phyloP scores from a whole-genome alignment of 2,329 filamentous ascomycete species.

The Thermothelomyces thermophilus region DNA sequence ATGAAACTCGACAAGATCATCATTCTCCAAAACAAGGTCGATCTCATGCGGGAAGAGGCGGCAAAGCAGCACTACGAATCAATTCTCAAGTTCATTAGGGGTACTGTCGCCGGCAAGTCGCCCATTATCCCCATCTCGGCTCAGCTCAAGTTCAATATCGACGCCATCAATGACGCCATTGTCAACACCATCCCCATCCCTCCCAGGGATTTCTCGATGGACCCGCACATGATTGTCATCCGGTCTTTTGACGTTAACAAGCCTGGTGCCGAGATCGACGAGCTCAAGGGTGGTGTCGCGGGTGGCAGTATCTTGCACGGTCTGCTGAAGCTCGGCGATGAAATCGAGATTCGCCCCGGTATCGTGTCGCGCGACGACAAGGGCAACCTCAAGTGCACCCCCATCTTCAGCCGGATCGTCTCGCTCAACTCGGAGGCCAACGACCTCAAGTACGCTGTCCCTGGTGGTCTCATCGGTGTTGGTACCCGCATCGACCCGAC shows the following conservation, averaged over 20 bases:
- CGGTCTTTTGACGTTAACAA: conserved; percentile 99
- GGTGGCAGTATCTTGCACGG: conserved; percentile 95
- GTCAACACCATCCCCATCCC: conserved; percentile 94
- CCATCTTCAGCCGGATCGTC: conserved; percentile 92
- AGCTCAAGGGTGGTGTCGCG: conserved; percentile 96
- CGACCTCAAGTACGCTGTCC: conserved; percentile 96
- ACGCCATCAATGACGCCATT: conserved; percentile 93
- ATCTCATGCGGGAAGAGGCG: conserved; percentile 93
- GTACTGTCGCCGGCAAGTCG: conserved; percentile 89
- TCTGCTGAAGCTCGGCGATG: conserved; percentile 92
- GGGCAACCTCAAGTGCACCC: conserved; percentile 91
- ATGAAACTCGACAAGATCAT: conserved; percentile 99
- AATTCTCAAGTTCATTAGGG: conserved; percentile 96
- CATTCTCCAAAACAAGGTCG: conserved; percentile 99
- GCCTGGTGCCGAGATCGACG: conserved; percentile 96
- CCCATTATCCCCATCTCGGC: conserved; percentile 96
- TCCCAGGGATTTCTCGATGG: conserved; percentile 78
- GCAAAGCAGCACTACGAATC: conserved; percentile 93
- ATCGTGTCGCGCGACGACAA: conserved; percentile 93
- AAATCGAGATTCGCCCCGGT: conserved; percentile 98
- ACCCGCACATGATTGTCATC: conserved; percentile 98
- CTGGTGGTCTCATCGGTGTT: conserved; percentile 95
- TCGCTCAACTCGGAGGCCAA: conserved; percentile 97
- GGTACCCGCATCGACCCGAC: conserved; percentile 96
- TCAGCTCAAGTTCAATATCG: conserved; percentile 99